These are phyloP conservation scores for Candida maltosa DNA, from an alignment of 805 yeast species.

Conservation along the genomic window DNA sequence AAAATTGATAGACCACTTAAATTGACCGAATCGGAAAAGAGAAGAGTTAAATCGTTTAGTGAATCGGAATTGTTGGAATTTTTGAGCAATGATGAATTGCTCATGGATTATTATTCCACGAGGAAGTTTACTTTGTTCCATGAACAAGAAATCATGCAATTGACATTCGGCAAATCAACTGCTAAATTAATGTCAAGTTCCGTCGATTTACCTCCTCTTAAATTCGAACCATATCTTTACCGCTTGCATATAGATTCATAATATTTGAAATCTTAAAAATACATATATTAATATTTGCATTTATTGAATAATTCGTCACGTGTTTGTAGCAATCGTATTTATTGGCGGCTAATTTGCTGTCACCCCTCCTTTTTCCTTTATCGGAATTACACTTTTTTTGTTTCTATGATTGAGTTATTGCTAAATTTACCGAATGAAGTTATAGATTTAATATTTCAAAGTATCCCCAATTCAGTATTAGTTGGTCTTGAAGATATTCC, in stretches of 20 bases:
- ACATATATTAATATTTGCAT: too few relatives aligned
- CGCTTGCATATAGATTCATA: slow-evolving; percentile 17
- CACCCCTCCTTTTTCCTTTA: neutral
- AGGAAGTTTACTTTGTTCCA: slow-evolving; percentile 25
- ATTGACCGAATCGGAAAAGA: slow-evolving; percentile 10
- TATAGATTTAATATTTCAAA: too few relatives aligned
- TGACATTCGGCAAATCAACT: slow-evolving; percentile 15
- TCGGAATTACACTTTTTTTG: neutral
- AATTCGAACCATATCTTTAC: slow-evolving; percentile 26
- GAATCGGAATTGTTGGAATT: slow-evolving; percentile 19
- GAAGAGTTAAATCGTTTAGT: slow-evolving; percentile 9
- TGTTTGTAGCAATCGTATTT: too few relatives aligned
- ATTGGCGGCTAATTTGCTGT: neutral
- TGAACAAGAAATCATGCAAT: slow-evolving; percentile 22
- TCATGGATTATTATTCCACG: slow-evolving; percentile 20
- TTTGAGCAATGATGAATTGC: slow-evolving; percentile 22
- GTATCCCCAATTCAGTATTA: too few relatives aligned
- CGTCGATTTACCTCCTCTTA: slow-evolving; percentile 29
- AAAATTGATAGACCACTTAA: slow-evolving; percentile 1
- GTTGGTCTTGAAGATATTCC: too few relatives aligned
- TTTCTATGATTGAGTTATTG: too few relatives aligned
- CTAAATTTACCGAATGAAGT: too few relatives aligned
- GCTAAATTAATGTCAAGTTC: slow-evolving; percentile 11
- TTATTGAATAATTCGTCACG: too few relatives aligned
- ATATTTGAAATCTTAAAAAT: too few relatives aligned